Evolutionary conservation across 2,329 filamentous ascomycete genomes (phyloP), one percentile per base, ranked within the genome.

Genomic region (Aspergillus sp.): DNA sequence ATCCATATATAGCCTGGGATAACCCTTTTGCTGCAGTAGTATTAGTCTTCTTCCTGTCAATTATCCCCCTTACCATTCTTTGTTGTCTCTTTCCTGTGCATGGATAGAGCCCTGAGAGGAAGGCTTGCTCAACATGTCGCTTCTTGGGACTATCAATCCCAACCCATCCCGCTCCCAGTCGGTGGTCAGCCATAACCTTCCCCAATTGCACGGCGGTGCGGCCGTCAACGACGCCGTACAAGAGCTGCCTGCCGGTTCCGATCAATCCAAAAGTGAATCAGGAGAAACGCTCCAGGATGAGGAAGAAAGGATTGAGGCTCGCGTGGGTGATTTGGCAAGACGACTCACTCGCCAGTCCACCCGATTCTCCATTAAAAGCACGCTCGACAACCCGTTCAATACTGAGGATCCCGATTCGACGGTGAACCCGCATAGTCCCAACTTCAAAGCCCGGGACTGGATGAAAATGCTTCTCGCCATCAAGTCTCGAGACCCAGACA

Each of bases 281-380:
- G 56, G 52, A 11, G 53, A 50, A 19, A 58, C 54, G 3, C 32
- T 58, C 19, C 48, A 49, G n/a, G 56, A 25, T 5, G 42, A 52
- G 19, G 49, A 56, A 17, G 31, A 47, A 16, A 47, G 44, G 31
- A 21, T 51, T 9, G 56, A 58, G 32, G 45, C 40, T 45, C 50
- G 40, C 19, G 40, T 42, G 17, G 40, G 40, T 13, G 40, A 42
- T 13, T 17, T 61, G 29, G 58, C 50, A 19, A 49, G 59, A 25
- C 57, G 48, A n/a, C 51, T 62, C 11, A 61, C 60, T 6, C 60
- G 58, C 5, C 60, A 62, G 19, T 62, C 60, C 3, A 62, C 60
- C 31, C 52, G 54, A 14, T 53, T 60, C 43, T 60, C 60, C 14
- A 45, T 50, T 6, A 42, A 42, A 5, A 51, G 52, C 40, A 31